phyloP scores from a whole-genome alignment of 2,329 filamentous ascomycete species.

The Bertia moriformis region DNA sequence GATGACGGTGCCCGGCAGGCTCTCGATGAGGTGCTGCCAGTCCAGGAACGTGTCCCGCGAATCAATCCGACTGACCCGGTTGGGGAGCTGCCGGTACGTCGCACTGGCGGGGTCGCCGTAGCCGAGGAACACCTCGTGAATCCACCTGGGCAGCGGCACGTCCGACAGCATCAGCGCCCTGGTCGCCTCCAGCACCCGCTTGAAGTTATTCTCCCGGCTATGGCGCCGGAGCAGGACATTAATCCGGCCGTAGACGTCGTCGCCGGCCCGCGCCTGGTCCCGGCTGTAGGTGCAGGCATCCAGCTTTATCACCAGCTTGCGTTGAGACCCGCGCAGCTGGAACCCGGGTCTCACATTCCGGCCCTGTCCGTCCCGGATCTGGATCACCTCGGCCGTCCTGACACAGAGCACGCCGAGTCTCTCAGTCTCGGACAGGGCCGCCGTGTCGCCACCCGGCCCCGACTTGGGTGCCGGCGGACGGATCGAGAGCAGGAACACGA shows the following conservation, averaged over 20 bases:
- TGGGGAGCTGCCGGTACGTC: conserved; percentile 68
- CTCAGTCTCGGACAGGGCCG: conserved; percentile 34
- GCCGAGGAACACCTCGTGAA: conserved; percentile 93
- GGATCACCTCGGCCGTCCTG: conserved; percentile 71
- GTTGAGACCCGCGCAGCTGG: conserved; percentile 41
- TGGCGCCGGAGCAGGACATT: conserved; percentile 75
- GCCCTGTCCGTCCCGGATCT: conserved; percentile 75
- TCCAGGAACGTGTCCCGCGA: conserved; percentile 89
- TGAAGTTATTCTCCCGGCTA: conserved; percentile 93
- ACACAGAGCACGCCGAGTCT: conserved; percentile 56
- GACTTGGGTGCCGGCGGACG: conserved; percentile 48
- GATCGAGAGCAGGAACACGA: conserved; percentile 73
- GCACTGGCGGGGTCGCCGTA: conserved; percentile 87
- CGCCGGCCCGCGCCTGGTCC: conserved; percentile 55
- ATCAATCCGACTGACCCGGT: conserved; percentile 65
- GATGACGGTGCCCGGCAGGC: conserved; percentile 70
- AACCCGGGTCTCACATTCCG: conserved; percentile 51
- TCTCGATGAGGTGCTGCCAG: conserved; percentile 86
- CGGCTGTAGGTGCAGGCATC: conserved; percentile 65
- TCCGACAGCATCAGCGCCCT: conserved; percentile 73
- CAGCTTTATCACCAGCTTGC: conserved; percentile 63
- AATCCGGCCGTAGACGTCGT: conserved; percentile 68
- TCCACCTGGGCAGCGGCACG: conserved; percentile 73
- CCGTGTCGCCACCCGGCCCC: conserved; percentile 25
- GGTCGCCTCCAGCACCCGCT: conserved; percentile 81